Conservation (phyloP, 345 rosid genomes). For the Gossypium herbaceum region DNA sequence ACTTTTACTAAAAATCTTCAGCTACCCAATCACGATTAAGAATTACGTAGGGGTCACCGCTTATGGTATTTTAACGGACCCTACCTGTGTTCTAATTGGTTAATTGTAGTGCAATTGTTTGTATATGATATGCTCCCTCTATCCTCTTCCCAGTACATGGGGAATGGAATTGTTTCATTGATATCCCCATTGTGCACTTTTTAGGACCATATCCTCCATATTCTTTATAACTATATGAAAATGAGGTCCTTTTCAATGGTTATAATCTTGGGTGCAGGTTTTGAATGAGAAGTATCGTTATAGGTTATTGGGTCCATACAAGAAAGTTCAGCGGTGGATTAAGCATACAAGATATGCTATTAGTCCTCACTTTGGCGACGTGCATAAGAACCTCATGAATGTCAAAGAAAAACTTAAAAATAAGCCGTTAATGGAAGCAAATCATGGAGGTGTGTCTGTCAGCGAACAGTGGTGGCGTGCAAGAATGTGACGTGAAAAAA, state of each 20-base stretch:
- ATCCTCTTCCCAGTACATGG: neutral
- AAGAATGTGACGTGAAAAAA: slow-evolving; percentile 6
- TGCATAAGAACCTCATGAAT: slow-evolving; percentile 46
- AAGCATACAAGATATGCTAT: slow-evolving; percentile 59
- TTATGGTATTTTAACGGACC: too few relatives aligned
- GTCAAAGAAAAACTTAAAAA: slow-evolving; percentile 36
- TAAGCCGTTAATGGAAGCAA: slow-evolving; percentile 15
- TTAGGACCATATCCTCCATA: neutral
- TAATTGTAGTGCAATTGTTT: too few relatives aligned
- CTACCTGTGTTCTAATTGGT: too few relatives aligned
- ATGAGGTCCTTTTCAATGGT: neutral
- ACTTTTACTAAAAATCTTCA: too few relatives aligned
- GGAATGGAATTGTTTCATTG: neutral
- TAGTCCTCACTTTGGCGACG: slow-evolving; percentile 69
- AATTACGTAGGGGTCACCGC: too few relatives aligned
- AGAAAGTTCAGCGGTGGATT: slow-evolving; percentile 75
- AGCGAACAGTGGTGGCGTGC: neutral
- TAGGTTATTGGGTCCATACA: slow-evolving; percentile 49
- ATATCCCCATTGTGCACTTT: neutral
- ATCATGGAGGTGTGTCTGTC: slow-evolving; percentile 11
- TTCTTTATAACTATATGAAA: neutral
- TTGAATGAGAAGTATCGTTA: slow-evolving; percentile 54
- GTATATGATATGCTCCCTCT: too few relatives aligned
- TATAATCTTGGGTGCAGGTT: slow-evolving; percentile 34
- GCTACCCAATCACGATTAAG: neutral